phyloP scores from a whole-genome alignment of 225 moss, liverwort and hornwort species.

The Physcomitrellopsis africana region DNA sequence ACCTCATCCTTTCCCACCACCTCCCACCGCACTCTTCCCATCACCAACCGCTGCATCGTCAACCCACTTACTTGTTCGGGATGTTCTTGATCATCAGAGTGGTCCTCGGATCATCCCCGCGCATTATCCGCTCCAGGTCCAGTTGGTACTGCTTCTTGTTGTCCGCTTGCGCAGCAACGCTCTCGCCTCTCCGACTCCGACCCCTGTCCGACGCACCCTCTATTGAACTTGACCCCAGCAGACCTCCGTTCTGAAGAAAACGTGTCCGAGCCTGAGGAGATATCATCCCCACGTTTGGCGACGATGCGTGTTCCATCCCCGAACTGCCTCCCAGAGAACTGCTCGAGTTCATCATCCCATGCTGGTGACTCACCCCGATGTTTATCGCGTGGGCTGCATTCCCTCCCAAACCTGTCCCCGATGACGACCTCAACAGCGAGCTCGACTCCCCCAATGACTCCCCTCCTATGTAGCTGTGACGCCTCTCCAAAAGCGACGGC shows the following conservation, averaged over 20 bases:
- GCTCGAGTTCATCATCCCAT: slow-evolving; percentile 77
- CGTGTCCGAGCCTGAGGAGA: slow-evolving; percentile 91
- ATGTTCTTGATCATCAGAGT: slow-evolving; percentile 99
- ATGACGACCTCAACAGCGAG: slow-evolving; percentile 68
- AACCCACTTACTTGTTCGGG: slow-evolving; percentile 78
- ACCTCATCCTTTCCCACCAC: no score
- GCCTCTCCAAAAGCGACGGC: slow-evolving; percentile 79
- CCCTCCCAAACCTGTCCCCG: slow-evolving; percentile 78
- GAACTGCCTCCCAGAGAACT: slow-evolving; percentile 70
- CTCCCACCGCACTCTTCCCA: no score
- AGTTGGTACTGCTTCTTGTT: slow-evolving; percentile 99
- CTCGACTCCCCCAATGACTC: slow-evolving; percentile 81
- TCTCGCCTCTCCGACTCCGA: slow-evolving; percentile 85
- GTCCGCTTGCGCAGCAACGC: slow-evolving; percentile 73
- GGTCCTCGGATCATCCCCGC: slow-evolving; percentile 88
- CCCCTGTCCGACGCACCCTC: slow-evolving; percentile 80
- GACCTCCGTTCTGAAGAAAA: slow-evolving; percentile 74
- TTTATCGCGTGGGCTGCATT: slow-evolving; percentile 84
- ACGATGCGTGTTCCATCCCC: slow-evolving; percentile 75
- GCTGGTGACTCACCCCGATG: slow-evolving; percentile 55
- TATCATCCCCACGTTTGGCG: slow-evolving; percentile 78
- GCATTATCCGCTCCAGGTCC: slow-evolving; percentile 91
- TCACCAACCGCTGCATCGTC: no score
- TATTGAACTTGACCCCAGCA: slow-evolving; percentile 68
- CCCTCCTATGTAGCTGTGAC: slow-evolving; percentile 81